Evolutionary conservation across 768 basidiomycete species (phyloP).

Genomic region (Mycena vitilis): DNA sequence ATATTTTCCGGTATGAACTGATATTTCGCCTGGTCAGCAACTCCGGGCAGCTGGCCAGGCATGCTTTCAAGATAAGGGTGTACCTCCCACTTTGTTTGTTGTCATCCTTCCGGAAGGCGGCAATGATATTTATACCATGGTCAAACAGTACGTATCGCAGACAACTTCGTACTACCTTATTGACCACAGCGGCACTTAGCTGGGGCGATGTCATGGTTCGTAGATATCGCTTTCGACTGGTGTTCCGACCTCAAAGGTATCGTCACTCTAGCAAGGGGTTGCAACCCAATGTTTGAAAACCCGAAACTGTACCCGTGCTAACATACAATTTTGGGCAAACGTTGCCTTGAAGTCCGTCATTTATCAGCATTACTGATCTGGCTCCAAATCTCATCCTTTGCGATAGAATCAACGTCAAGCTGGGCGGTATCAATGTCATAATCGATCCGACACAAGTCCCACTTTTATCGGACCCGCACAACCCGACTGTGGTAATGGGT

Average conservation of each 20-base stretch:
- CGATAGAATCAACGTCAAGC: slow-evolving; percentile 81
- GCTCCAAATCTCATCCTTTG: slow-evolving; percentile 11
- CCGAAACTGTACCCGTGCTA: slow-evolving; percentile 72
- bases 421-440: slow-evolving; percentile 84
- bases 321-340: slow-evolving; percentile 83
- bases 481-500: slow-evolving; percentile 87
- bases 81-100: slow-evolving; percentile 68
- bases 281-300: slow-evolving; percentile 84
- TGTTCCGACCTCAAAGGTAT: not conserved
- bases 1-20: not conserved
- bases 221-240: not conserved
- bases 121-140: slow-evolving; percentile 78
- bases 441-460: slow-evolving; percentile 75
- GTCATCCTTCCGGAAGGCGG: slow-evolving; percentile 79
- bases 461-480: slow-evolving; percentile 73
- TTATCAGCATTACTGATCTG: slow-evolving; percentile 21
- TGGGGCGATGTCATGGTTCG: slow-evolving; percentile 75
- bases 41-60: slow-evolving; percentile 61
- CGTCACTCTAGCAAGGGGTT: slow-evolving; percentile 66
- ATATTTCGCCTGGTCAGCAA: slow-evolving; percentile 48
- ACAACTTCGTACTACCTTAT: not conserved
- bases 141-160: slow-evolving; percentile 75
- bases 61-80: slow-evolving; percentile 52
- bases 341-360: slow-evolving; percentile 77
- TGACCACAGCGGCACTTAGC: slow-evolving; percentile 47